These are phyloP conservation scores for Coffea eugenioides DNA, from an alignment of 257 asterid genomes.

Conservation along the genomic window DNA sequence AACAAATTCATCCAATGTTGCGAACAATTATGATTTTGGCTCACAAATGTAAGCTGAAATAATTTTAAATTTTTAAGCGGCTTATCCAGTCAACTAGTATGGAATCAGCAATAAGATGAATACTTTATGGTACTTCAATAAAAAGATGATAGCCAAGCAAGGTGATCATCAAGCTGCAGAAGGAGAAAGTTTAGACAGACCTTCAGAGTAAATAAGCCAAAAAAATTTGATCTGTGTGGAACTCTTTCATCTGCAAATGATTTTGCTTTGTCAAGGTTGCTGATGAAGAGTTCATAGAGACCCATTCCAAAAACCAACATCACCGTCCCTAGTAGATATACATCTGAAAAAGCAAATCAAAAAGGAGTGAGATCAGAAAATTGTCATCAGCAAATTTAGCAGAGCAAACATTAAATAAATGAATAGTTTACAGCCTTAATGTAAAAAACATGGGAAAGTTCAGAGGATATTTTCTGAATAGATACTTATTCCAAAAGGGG, in stretches of 20 bases:
- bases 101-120: background rate
- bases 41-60: no score
- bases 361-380: background rate
- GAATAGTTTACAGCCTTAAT: background rate
- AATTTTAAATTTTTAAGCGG: no score
- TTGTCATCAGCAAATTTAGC: background rate
- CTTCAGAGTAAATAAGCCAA: conserved; percentile 84
- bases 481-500: background rate
- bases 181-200: conserved; percentile 27
- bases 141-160: background rate
- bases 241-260: conserved; percentile 45
- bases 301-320: conserved; percentile 98
- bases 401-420: background rate
- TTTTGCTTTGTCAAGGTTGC: conserved; percentile 72
- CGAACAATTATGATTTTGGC: no score
- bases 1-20: no score
- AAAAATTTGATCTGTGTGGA: conserved; percentile 56
- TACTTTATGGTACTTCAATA: background rate
- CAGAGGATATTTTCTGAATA: background rate
- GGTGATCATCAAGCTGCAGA: background rate
- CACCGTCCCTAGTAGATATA: conserved; percentile 89
- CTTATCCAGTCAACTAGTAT: no score
- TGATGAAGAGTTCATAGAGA: conserved; percentile 93
- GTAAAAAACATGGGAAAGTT: background rate
- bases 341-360: conserved; percentile 39